Evolutionary conservation across 768 basidiomycete genomes (phyloP).

Genomic region (Suillus decipiens): DNA sequence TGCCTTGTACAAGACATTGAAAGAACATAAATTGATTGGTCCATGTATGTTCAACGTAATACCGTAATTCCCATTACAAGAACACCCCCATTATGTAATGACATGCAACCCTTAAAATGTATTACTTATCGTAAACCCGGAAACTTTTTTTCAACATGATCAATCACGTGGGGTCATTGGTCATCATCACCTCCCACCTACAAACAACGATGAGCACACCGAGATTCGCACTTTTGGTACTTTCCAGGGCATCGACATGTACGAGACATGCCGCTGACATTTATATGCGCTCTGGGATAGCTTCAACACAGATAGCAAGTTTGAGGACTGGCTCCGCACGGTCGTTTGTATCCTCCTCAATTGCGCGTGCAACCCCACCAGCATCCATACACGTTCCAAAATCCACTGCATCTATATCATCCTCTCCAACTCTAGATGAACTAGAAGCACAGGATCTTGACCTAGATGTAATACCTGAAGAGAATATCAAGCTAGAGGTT

Average conservation of each 20-base stretch:
- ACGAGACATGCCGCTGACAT: neutral
- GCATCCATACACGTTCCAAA: neutral
- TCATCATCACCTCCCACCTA: neutral
- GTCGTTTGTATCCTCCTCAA: neutral
- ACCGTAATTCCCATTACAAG: no score
- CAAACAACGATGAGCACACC: constrained; percentile 7
- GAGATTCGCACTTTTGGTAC: neutral
- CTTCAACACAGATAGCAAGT: neutral
- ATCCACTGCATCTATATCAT: neutral
- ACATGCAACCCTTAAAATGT: no score
- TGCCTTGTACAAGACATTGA: no score
- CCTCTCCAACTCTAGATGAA: constrained; percentile 50
- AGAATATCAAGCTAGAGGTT: constrained; percentile 56
- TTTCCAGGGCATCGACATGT: neutral
- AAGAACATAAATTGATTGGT: no score
- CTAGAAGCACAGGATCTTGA: constrained; percentile 65
- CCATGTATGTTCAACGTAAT: no score
- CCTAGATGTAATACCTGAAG: constrained; percentile 54
- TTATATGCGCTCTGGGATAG: neutral
- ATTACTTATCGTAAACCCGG: no score
- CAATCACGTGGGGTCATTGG: constrained; percentile 1
- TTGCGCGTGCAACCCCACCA: neutral
- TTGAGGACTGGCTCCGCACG: neutral
- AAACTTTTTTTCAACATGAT: no score
- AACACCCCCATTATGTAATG: no score